Conservation (phyloP, 2,329 filamentous ascomycete species). For the Aureobasidium vineae region DNA sequence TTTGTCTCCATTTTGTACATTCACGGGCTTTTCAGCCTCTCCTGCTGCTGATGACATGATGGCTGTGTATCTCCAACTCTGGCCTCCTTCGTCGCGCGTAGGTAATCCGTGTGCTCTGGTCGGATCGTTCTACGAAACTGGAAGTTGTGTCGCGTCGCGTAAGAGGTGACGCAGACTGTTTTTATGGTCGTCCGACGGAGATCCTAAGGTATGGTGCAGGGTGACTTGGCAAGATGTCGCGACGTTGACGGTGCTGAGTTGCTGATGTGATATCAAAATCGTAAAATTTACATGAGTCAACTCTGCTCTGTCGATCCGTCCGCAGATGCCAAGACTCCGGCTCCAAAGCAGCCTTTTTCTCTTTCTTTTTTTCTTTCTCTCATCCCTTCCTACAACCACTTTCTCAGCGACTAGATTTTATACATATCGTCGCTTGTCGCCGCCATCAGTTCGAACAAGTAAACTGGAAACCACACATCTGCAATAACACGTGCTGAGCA, state of each 20-base stretch:
- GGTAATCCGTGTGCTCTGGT: neutral
- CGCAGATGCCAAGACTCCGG: neutral
- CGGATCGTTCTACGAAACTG: neutral
- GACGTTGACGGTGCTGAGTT: neutral
- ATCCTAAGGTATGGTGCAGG: neutral
- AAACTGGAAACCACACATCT: no score
- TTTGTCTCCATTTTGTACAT: conserved; percentile 42
- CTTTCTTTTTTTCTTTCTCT: neutral
- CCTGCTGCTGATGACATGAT: conserved; percentile 7
- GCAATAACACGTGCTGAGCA: no score
- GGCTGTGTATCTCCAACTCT: neutral
- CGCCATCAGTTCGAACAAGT: no score
- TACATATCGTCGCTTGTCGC: no score
- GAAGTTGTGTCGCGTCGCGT: neutral
- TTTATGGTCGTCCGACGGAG: no score
- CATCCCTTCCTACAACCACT: no score
- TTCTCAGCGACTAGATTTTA: no score
- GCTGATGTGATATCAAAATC: neutral
- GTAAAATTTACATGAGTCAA: conserved; percentile 21
- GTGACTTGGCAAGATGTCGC: neutral
- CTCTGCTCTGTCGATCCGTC: neutral
- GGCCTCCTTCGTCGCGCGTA: neutral
- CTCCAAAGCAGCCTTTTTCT: neutral
- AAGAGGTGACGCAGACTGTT: neutral
- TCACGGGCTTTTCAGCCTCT: neutral